These are phyloP conservation scores for Beauveria pseudobassiana DNA, from an alignment of 2,329 filamentous ascomycete genomes.

Conservation along the genomic window DNA sequence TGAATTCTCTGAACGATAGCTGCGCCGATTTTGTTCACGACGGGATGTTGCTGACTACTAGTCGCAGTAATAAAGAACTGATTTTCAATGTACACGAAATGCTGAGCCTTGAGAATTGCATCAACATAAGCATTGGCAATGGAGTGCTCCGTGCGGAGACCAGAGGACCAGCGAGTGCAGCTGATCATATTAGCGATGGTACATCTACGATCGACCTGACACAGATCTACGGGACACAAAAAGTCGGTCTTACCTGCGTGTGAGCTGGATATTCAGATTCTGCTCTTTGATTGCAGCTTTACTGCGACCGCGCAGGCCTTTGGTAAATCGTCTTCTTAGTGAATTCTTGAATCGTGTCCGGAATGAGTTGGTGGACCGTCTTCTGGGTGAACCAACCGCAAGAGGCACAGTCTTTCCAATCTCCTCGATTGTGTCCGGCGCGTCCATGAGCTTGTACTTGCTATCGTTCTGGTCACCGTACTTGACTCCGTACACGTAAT, in stretches of 20 bases:
- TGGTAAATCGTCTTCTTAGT: slow-evolving; percentile 34
- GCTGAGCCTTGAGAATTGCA: slow-evolving; percentile 58
- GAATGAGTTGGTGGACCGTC: slow-evolving; percentile 29
- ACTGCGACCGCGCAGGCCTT: slow-evolving; percentile 31
- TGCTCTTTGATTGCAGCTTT: slow-evolving; percentile 21
- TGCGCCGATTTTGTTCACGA: slow-evolving; percentile 70
- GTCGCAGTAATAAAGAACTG: slow-evolving; percentile 86
- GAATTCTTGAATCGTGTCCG: slow-evolving; percentile 16
- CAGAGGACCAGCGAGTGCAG: slow-evolving; percentile 44
- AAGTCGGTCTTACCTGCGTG: slow-evolving; percentile 33
- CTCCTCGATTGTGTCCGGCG: not conserved
- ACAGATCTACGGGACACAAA: no score
- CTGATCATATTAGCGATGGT: slow-evolving; percentile 20
- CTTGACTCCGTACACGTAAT: slow-evolving; percentile 81
- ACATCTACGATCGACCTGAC: no score
- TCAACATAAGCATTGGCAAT: slow-evolving; percentile 80
- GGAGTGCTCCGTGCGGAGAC: slow-evolving; percentile 57
- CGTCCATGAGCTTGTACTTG: slow-evolving; percentile 16
- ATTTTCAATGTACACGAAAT: slow-evolving; percentile 77
- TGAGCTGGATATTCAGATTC: slow-evolving; percentile 40
- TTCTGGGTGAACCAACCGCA: slow-evolving; percentile 36
- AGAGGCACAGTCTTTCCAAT: slow-evolving; percentile 13
- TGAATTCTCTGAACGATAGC: slow-evolving; percentile 73
- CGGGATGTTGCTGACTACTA: slow-evolving; percentile 58
- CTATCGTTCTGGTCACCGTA: slow-evolving; percentile 43